These are phyloP conservation scores for Gnomoniopsis smithogilvyi DNA, from an alignment of 2,329 filamentous ascomycete species.

Conservation along the genomic window DNA sequence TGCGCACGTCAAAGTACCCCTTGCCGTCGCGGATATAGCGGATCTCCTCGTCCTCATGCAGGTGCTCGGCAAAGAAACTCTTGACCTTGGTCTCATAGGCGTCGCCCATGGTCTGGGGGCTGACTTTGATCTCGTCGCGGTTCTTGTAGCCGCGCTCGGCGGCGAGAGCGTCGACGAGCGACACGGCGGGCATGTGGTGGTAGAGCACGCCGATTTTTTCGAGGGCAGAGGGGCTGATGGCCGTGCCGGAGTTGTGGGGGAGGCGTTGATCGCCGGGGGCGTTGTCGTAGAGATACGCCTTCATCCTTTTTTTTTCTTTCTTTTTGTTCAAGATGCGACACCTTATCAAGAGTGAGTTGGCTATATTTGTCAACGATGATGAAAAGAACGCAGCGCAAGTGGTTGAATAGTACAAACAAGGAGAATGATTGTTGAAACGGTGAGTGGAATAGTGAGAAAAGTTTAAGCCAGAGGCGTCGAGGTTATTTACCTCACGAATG, in stretches of 20 bases:
- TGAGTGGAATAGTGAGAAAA: background rate
- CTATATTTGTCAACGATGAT: no score
- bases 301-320: background rate
- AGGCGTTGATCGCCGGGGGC: conserved; percentile 86
- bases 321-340: background rate
- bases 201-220: conserved; percentile 76
- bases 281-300: background rate
- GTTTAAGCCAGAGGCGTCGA: background rate
- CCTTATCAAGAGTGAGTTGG: background rate
- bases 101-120: conserved; percentile 78
- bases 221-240: conserved; percentile 64
- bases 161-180: conserved; percentile 72
- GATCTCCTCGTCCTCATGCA: conserved; percentile 99
- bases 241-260: conserved; percentile 79
- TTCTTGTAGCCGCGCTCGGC: conserved; percentile 81
- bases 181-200: conserved; percentile 61
- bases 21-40: conserved; percentile 85
- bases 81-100: conserved; percentile 92
- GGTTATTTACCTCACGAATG: background rate
- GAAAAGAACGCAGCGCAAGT: no score
- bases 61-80: conserved; percentile 88
- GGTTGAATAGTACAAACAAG: no score
- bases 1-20: conserved; percentile 91
- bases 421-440: background rate
- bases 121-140: conserved; percentile 89